Conservation (phyloP, 106 monocot species). For the Cymbidium sinense region DNA sequence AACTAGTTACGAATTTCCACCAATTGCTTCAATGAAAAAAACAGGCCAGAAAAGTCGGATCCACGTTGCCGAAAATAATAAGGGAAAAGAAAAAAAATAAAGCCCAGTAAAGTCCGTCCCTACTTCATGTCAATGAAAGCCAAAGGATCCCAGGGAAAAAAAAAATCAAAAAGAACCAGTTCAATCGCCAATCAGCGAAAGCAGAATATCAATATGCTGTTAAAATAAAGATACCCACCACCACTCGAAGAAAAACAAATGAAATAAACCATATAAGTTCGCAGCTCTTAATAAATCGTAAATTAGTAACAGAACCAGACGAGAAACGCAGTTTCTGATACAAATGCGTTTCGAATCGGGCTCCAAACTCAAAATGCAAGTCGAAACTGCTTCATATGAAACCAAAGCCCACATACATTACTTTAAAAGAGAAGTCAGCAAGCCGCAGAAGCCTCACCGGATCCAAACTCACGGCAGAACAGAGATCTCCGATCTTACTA, state of each 20-base stretch:
- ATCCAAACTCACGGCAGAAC: constrained; percentile 3
- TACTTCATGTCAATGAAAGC: background rate
- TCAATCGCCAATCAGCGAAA: background rate
- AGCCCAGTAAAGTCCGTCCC: background rate
- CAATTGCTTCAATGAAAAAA: background rate
- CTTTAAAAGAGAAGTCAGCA: background rate
- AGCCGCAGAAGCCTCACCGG: constrained; percentile 6
- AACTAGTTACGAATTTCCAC: background rate
- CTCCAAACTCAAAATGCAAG: constrained; percentile 1
- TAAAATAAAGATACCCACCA: background rate
- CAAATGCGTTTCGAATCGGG: constrained; percentile 3
- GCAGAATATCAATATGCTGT: background rate
- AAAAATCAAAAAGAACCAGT: background rate
- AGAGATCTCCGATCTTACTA: background rate
- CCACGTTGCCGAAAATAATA: background rate
- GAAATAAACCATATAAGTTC: background rate
- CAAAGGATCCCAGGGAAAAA: background rate
- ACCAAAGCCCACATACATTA: constrained; percentile 1
- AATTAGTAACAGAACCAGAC: background rate
- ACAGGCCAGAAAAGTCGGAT: background rate
- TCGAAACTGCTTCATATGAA: background rate
- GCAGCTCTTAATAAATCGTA: background rate
- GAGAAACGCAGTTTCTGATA: background rate
- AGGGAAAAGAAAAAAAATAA: background rate
- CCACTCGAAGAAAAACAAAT: background rate